Base-by-base conservation (phyloP, 345 rosid species). In the Citrus cavaleriei region DNA sequence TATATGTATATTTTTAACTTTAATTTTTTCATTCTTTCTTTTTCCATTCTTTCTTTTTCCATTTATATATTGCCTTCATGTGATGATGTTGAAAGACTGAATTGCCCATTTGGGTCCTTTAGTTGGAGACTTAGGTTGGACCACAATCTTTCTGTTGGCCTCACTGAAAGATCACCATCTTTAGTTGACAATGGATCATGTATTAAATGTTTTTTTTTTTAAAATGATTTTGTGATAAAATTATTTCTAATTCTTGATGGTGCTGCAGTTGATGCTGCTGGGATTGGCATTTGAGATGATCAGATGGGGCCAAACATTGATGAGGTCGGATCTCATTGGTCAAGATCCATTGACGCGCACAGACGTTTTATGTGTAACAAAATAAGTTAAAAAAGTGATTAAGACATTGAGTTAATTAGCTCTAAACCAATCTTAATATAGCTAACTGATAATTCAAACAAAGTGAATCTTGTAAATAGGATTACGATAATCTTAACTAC, bases 171-270 rank as follows among this genome's bases (percentile, higher is more conserved):
- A 25, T 77, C 64, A 24, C 21, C 25, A 12, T 38, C 67, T 58
- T 77, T 51, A 16, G 24, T 67, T 25, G 64, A 77, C 73, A 67
- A 68, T 4, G 51, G 65, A 40, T 69, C 61, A n/a, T 60, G 69
- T 25, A 46, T 59, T 73, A n/a, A 58, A 27, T 18, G 30, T 24
- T 19, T 16, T 25, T 25, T 61, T 0, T 40, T 0, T n/a, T n/a
- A n/a, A 35, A 35, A 25, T 7, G 38, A 19, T 21, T 49, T 70
- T 30, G 22, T 49, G 22, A 6, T 69, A 69, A 5, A 68, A n/a
- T 24, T 42, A 19, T 9, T 70, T 70, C 25, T 19, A 6, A 21
- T 24, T 34, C 24, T 72, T 34, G 63, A 57, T n/a, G n/a, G n/a
- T n/a, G n/a, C n/a, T n/a, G n/a, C n/a, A n/a, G n/a, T n/a, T n/a